Percentiles rank a stretch among this genome's conserved stretches.
These are phyloP conservation scores for Comarum palustre DNA, from an alignment of 306 rosid species.

Conservation along the genomic window DNA sequence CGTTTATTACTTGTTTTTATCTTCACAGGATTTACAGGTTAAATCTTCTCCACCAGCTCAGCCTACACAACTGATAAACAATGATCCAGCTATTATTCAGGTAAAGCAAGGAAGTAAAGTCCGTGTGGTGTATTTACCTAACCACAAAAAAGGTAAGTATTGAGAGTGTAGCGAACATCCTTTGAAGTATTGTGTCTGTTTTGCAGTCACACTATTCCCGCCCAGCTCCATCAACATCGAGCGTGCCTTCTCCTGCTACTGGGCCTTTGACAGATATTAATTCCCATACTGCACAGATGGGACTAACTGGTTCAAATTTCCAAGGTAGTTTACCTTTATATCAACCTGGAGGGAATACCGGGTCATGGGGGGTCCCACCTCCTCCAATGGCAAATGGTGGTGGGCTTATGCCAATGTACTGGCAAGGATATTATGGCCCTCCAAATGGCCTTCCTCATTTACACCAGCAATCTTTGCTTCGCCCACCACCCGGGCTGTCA, in stretches of 20 bases:
- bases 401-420: constrained; percentile 86
- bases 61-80: constrained; percentile 59
- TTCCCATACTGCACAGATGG: constrained; percentile 63
- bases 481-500: constrained; percentile 74
- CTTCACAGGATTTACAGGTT: constrained; percentile 80
- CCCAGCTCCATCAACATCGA: constrained; percentile 49
- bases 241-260: constrained; percentile 63
- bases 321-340: constrained; percentile 72
- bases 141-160: background rate
- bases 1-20: constrained; percentile 3
- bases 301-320: constrained; percentile 66
- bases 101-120: constrained; percentile 30
- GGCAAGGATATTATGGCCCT: constrained; percentile 96
- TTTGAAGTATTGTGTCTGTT: constrained; percentile 7
- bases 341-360: constrained; percentile 82
- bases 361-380: constrained; percentile 78
- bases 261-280: constrained; percentile 59
- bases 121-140: background rate
- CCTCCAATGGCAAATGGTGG: constrained; percentile 74
- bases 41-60: constrained; percentile 77
- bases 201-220: constrained; percentile 86
- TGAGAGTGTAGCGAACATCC: background rate
- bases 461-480: constrained; percentile 76
- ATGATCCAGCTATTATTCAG: constrained; percentile 90
- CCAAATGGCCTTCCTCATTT: constrained; percentile 73